phyloP scores from a whole-genome alignment of 768 basidiomycete genomes.

The Trametes elegans region DNA sequence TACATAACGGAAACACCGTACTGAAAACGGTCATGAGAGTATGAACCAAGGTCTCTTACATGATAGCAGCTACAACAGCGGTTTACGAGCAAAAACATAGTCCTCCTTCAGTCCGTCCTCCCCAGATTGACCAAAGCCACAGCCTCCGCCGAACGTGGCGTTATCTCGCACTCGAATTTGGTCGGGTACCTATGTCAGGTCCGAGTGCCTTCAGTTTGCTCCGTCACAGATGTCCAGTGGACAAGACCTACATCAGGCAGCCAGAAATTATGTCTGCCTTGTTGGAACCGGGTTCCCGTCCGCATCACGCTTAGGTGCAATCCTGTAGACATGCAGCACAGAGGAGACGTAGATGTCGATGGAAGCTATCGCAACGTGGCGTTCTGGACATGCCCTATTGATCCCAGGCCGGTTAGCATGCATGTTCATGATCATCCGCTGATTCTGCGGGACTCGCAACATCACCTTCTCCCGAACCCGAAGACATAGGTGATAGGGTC shows the following conservation, averaged over 20 bases:
- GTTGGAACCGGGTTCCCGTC: background rate
- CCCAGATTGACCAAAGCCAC: background rate
- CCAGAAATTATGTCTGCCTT: background rate
- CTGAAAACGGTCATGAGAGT: too few species aligned
- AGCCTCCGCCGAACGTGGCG: background rate
- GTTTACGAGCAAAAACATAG: too few species aligned
- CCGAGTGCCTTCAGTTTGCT: too few species aligned
- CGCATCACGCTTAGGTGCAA: background rate
- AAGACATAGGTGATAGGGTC: background rate
- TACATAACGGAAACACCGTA: too few species aligned
- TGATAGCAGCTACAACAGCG: too few species aligned
- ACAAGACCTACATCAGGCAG: background rate
- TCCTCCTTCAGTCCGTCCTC: background rate
- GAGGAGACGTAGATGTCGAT: conserved; percentile 3
- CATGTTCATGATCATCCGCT: background rate
- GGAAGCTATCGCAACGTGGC: conserved; percentile 5
- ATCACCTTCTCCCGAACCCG: conserved; percentile 4
- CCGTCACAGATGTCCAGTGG: background rate
- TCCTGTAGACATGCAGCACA: conserved; percentile 1
- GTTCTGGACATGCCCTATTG: conserved; percentile 4
- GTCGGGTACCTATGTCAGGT: background rate
- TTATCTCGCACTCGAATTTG: background rate
- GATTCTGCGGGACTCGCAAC: background rate
- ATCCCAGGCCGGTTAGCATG: too few species aligned
- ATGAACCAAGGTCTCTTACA: too few species aligned